A percentile compares a stretch with the other conserved stretches of the same genome.
Conservation (phyloP, 2,329 filamentous ascomycete species). For the Nemania sp. region DNA sequence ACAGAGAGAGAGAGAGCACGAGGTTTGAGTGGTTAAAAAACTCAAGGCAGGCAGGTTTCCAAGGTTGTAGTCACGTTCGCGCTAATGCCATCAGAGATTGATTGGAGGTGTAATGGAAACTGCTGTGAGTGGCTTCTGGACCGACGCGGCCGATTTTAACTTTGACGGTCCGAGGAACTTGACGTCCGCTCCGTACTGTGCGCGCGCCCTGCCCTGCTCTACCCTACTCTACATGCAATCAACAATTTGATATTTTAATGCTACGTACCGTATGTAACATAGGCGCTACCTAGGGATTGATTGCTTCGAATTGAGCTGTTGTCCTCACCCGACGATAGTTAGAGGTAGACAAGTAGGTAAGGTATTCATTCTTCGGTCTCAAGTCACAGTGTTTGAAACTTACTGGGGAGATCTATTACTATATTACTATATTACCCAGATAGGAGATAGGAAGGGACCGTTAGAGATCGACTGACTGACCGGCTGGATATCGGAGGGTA, state of each 20-base stretch:
- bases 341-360: no score
- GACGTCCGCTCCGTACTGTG: background rate
- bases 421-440: background rate
- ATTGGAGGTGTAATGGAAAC: conserved; percentile 4
- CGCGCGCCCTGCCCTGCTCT: no score
- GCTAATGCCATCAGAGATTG: conserved; percentile 3
- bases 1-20: no score
- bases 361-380: conserved; percentile 4
- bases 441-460: background rate
- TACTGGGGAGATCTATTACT: background rate
- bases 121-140: background rate
- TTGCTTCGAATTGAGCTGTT: background rate
- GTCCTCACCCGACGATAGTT: background rate
- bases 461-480: no score
- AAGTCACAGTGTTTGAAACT: conserved; percentile 15
- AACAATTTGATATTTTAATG: no score
- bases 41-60: background rate
- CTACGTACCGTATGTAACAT: no score
- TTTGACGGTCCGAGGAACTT: background rate
- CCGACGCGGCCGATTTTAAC: background rate
- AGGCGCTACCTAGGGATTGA: no score
- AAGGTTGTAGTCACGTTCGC: background rate
- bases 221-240: background rate
- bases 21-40: conserved; percentile 7
- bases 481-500: conserved; percentile 29